Evolutionary conservation across 345 rosid genomes (phyloP).

Genomic region (Boechera retrofracta): DNA sequence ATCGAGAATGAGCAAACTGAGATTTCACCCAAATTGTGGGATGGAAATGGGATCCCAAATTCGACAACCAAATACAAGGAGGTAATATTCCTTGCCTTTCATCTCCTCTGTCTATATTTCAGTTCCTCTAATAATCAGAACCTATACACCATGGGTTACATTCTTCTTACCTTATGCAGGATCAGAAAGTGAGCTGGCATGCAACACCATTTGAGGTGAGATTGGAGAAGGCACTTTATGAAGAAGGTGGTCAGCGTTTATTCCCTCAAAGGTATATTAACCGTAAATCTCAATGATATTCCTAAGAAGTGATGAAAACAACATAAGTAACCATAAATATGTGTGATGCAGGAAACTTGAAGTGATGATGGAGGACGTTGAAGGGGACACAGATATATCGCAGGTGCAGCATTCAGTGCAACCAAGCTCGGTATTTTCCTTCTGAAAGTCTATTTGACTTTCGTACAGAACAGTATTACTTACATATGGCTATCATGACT

Average conservation of each 20-base stretch:
- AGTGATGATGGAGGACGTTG: conserved; percentile 44
- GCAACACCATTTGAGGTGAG: conserved; percentile 99
- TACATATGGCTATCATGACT: conserved; percentile 32
- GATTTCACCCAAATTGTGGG: conserved; percentile 84
- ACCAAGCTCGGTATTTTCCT: conserved; percentile 38
- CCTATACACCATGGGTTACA: conserved; percentile 7
- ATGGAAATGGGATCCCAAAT: conserved; percentile 98
- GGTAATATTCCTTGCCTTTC: conserved; percentile 50
- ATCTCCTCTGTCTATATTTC: conserved; percentile 13
- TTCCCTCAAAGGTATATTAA: conserved; percentile 39
- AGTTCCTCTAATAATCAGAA: neutral
- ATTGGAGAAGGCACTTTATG: conserved; percentile 90
- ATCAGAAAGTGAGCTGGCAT: conserved; percentile 97
- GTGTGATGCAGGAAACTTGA: conserved; percentile 43
- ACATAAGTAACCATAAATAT: neutral
- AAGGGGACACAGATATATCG: conserved; percentile 18
- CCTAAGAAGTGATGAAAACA: neutral
- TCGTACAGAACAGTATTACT: conserved; percentile 36
- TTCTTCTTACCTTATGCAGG: conserved; percentile 55
- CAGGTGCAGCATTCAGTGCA: conserved; percentile 36
- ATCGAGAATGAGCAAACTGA: conserved; percentile 60
- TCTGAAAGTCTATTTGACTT: conserved; percentile 23
- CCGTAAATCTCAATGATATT: neutral
- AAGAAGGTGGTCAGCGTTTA: conserved; percentile 42
- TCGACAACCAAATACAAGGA: conserved; percentile 96